Base-by-base conservation (phyloP, 805 yeast genomes). In the Suhomyces sp. region DNA sequence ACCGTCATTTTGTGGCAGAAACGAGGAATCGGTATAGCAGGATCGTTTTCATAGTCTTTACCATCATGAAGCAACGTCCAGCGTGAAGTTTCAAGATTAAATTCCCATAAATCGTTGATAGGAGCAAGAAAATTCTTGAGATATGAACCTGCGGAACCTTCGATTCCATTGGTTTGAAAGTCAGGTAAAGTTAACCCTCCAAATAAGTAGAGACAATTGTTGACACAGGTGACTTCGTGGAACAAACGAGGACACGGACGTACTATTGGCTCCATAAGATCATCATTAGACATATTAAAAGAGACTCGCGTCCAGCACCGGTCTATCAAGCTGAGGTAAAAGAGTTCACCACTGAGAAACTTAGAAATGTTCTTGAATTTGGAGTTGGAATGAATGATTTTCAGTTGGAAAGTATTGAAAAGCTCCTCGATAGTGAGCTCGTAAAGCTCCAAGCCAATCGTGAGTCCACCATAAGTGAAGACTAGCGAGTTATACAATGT, bases 41-140 rank as follows among this genome's bases (percentile, higher is more conserved):
- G 50, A 48, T 63, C 61, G 3, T 46, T 35, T 17, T 60, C 61
- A 53, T 54, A 60, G 22, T 58, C 62, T 10, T 51, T 9, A 6
- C 66, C 66, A 53, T 73, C 75, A 46, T 74, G 75, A 2, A 85
- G 60, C 46, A 82, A 73, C 1, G 62, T 61, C 93, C 94, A 87
- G 9, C 64, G 64, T 48, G 71, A 73, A 3, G 78, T 68, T 37
- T 73, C 75, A 40, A 84, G 64, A 62, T 84, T 79, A 57, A 85
- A 82, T 58, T 78, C 78, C 93, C 94, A 88, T 22, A 86, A 65
- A 58, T 88, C 94, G 58, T 84, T 84, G 5, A 78, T 63, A 0
- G 88, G 81, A 5, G 62, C 62, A 31, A 74, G 61, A 29, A 56
- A 56, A 35, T 47, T 47, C 25, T 39, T 48, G 37, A 45, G 33